Conservation (phyloP, 805 yeast species). For the Scheffersomyces ergatensis region DNA sequence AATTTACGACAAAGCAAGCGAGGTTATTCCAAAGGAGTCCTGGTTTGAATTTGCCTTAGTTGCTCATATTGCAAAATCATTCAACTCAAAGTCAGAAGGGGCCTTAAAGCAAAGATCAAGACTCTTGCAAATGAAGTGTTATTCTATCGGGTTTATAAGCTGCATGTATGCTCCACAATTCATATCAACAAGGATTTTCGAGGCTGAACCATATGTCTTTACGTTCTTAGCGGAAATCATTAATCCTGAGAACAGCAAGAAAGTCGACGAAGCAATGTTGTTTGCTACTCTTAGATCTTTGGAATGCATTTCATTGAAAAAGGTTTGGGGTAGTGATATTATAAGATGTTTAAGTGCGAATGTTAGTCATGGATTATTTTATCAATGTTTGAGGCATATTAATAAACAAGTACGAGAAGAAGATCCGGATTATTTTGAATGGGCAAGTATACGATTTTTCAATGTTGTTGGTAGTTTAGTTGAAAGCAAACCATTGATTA, state of each 20-base stretch:
- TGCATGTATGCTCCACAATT: conserved; percentile 55
- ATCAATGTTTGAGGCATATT: conserved; percentile 68
- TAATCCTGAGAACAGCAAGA: conserved; percentile 54
- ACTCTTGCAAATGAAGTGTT: conserved; percentile 61
- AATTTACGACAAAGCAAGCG: conserved; percentile 59
- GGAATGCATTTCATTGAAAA: conserved; percentile 64
- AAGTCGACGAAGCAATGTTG: conserved; percentile 51
- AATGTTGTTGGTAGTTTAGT: conserved; percentile 61
- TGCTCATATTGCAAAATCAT: conserved; percentile 70
- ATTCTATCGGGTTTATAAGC: conserved; percentile 63
- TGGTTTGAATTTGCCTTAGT: conserved; percentile 63
- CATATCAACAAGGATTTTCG: conserved; percentile 65
- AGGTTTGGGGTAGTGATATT: conserved; percentile 72
- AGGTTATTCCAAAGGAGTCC: conserved; percentile 55
- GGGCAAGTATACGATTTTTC: conserved; percentile 55
- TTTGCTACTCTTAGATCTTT: conserved; percentile 64
- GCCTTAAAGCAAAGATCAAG: conserved; percentile 54
- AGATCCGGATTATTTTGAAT: conserved; percentile 25
- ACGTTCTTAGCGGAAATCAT: conserved; percentile 68
- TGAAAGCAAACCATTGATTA: conserved; percentile 51
- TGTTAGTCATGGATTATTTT: conserved; percentile 79
- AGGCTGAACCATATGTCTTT: conserved; percentile 66
- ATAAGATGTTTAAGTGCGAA: conserved; percentile 79
- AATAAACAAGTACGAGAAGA: conserved; percentile 47
- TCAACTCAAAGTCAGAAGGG: conserved; percentile 54